phyloP scores from a whole-genome alignment of 768 basidiomycete species.

The Tubosaeta sp. region DNA sequence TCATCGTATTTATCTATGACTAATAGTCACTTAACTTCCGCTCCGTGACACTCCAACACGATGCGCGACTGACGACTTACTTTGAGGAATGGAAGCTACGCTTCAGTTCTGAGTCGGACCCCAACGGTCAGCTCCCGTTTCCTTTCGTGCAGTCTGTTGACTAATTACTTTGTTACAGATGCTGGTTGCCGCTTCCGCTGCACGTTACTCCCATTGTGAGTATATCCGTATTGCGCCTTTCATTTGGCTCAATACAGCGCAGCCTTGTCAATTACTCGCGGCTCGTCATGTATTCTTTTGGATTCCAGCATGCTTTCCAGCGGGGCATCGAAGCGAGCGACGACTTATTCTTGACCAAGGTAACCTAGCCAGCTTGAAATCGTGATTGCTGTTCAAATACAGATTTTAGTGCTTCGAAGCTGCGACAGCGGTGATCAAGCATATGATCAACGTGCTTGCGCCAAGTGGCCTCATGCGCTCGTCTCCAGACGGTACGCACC shows the following conservation, averaged over 20 bases:
- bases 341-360: slow-evolving; percentile 65
- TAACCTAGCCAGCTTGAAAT: slow-evolving; percentile 15
- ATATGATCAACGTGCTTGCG: slow-evolving; percentile 60
- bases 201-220: slow-evolving; percentile 70
- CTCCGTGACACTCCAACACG: slow-evolving; percentile 55
- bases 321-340: slow-evolving; percentile 62
- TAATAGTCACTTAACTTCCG: slow-evolving; percentile 65
- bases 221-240: slow-evolving; percentile 1
- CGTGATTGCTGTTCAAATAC: neutral
- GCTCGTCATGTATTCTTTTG: slow-evolving; percentile 84
- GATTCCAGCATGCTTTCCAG: slow-evolving; percentile 78
- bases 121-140: slow-evolving; percentile 38
- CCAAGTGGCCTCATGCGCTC: slow-evolving; percentile 75
- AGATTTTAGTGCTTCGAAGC: slow-evolving; percentile 54
- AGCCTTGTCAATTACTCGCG: slow-evolving; percentile 76
- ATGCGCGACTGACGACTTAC: slow-evolving; percentile 52
- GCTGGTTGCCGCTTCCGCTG: slow-evolving; percentile 57
- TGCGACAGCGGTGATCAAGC: slow-evolving; percentile 62
- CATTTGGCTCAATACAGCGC: slow-evolving; percentile 5
- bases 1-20: neutral
- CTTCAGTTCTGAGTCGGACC: slow-evolving; percentile 58
- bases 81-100: slow-evolving; percentile 63
- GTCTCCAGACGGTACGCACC: slow-evolving; percentile 63
- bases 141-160: neutral
- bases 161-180: slow-evolving; percentile 36